These are phyloP conservation scores for Globisporangium yorkense DNA, from an alignment of 352 stramenopile species.

Conservation along the genomic window DNA sequence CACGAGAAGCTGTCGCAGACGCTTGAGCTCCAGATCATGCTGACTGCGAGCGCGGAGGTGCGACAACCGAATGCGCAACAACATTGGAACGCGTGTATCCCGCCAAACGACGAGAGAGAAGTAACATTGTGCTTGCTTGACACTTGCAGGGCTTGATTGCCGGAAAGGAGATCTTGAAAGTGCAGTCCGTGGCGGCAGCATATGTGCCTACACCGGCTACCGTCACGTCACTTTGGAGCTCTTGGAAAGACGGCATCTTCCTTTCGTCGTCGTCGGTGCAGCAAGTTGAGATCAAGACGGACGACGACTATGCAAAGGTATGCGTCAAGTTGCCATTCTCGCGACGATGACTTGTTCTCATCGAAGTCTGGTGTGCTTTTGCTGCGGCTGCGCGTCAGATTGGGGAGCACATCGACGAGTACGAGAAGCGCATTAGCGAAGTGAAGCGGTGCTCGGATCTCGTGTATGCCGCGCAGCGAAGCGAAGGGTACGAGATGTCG, in stretches of 20 bases:
- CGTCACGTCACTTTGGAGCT: slow-evolving; percentile 79
- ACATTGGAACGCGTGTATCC: background rate
- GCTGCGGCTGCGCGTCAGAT: slow-evolving; percentile 32
- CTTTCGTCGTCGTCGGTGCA: slow-evolving; percentile 66
- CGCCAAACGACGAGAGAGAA: background rate
- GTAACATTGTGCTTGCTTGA: background rate
- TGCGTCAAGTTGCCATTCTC: background rate
- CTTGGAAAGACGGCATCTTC: slow-evolving; percentile 76
- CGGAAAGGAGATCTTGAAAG: slow-evolving; percentile 77
- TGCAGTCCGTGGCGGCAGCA: slow-evolving; percentile 58
- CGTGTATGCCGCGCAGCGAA: slow-evolving; percentile 71
- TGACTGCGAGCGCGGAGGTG: slow-evolving; percentile 79
- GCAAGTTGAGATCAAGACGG: slow-evolving; percentile 82
- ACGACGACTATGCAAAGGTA: slow-evolving; percentile 82
- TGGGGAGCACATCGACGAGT: slow-evolving; percentile 82
- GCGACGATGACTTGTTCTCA: background rate
- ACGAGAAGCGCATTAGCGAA: slow-evolving; percentile 77
- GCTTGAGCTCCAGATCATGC: slow-evolving; percentile 77
- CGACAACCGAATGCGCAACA: background rate
- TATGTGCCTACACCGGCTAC: slow-evolving; percentile 74
- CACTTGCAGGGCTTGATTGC: slow-evolving; percentile 65
- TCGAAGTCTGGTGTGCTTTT: background rate
- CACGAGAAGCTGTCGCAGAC: slow-evolving; percentile 82
- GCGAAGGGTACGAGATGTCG: slow-evolving; percentile 84
- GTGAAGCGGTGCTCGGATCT: slow-evolving; percentile 80